These are phyloP conservation scores for Penicillium sp. DNA, from an alignment of 2,329 filamentous ascomycete genomes.

Conservation along the genomic window DNA sequence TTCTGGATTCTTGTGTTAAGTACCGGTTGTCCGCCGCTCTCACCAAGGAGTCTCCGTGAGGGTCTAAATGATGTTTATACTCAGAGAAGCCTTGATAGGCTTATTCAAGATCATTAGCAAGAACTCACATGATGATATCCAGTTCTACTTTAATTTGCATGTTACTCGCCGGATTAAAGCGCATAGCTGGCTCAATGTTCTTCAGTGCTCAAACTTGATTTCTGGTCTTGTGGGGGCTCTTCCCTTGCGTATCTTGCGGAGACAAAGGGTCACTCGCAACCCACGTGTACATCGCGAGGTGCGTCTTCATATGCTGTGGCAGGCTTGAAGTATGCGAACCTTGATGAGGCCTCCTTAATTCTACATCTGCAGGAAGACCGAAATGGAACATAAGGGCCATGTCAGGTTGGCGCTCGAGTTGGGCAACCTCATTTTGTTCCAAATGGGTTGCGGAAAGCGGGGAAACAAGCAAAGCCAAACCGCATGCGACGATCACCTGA, in stretches of 20 bases:
- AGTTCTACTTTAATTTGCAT: background rate
- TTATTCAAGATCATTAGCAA: constrained; percentile 6
- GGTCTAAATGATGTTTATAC: background rate
- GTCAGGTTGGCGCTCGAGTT: background rate
- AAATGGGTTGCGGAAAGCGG: constrained; percentile 13
- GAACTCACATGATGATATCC: constrained; percentile 17
- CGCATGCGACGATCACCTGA: constrained; percentile 33
- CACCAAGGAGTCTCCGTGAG: background rate
- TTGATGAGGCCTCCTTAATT: no score
- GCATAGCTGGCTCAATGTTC: constrained; percentile 1
- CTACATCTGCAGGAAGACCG: background rate
- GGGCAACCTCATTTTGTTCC: background rate
- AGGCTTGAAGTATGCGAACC: no score
- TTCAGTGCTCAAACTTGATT: constrained; percentile 1
- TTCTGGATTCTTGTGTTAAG: constrained; percentile 21
- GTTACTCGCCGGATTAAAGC: background rate
- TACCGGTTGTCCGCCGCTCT: constrained; percentile 14
- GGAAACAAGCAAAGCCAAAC: constrained; percentile 3
- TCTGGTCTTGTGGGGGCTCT: background rate
- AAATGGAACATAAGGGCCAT: background rate
- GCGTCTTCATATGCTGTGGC: background rate
- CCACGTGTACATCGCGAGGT: constrained; percentile 8
- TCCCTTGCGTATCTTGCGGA: constrained; percentile 8
- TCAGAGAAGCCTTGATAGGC: constrained; percentile 3
- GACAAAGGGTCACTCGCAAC: background rate